Evolutionary conservation across 2,329 filamentous ascomycete genomes (phyloP).

Genomic region (Lecanicillium sp.): DNA sequence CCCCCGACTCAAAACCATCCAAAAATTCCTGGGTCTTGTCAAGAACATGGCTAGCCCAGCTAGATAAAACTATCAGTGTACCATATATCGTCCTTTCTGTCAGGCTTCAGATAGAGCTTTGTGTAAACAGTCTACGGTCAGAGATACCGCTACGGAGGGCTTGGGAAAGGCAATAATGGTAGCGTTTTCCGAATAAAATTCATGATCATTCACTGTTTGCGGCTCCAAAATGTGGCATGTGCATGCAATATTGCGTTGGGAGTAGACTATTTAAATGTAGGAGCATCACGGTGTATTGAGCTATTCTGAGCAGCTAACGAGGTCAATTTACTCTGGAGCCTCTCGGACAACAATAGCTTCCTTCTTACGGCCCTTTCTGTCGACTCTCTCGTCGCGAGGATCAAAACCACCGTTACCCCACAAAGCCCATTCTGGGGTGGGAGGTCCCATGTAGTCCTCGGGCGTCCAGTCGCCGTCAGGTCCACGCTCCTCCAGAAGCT

Average conservation of each 20-base stretch:
- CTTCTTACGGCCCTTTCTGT: conserved; percentile 71
- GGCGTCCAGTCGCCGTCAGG: conserved; percentile 66
- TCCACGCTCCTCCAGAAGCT: conserved; percentile 64
- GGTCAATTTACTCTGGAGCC: conserved; percentile 14
- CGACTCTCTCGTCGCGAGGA: conserved; percentile 78
- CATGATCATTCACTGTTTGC: conserved; percentile 15
- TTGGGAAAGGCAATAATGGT: conserved; percentile 23
- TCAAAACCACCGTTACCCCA: conserved; percentile 96
- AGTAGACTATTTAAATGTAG: too few relatives aligned
- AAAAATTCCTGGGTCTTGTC: conserved; percentile 5
- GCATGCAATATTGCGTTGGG: too few relatives aligned
- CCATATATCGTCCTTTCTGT: conserved; percentile 32
- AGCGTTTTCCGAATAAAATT: conserved; percentile 20
- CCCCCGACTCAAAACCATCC: conserved; percentile 1
- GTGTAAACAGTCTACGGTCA: conserved; percentile 33
- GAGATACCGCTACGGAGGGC: conserved; percentile 19
- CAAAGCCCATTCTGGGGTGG: conserved; percentile 87
- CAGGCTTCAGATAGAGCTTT: conserved; percentile 29
- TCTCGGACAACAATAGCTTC: conserved; percentile 29
- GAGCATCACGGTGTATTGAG: too few relatives aligned
- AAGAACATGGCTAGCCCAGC: background rate
- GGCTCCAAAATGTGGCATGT: too few relatives aligned
- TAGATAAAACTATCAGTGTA: conserved; percentile 23
- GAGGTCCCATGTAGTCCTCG: conserved; percentile 80
- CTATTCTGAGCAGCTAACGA: too few relatives aligned